Evolutionary conservation across 306 rosid genomes (phyloP).

Genomic region (Fragaria nilgerrensis): DNA sequence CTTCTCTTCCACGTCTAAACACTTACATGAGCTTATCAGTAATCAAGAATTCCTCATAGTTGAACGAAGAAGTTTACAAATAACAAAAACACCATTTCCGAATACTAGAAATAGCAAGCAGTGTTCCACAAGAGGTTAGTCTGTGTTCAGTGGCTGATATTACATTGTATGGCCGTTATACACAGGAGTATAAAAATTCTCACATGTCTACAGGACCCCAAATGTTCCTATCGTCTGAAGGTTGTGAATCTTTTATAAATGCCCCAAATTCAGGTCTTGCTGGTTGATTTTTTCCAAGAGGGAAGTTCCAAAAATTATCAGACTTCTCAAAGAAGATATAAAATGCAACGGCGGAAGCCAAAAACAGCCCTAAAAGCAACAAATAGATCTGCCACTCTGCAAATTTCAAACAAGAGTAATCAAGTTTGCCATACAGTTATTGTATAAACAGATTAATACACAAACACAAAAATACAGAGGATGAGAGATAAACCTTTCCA

Average conservation of each 20-base stretch:
- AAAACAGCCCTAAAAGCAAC: constrained; percentile 68
- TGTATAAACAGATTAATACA: neutral
- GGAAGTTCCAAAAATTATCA: constrained; percentile 89
- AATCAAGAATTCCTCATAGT: neutral
- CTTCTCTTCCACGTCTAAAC: too few relatives aligned
- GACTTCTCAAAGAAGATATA: constrained; percentile 86
- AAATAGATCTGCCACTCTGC: constrained; percentile 99
- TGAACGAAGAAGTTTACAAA: neutral
- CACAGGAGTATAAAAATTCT: constrained; percentile 20
- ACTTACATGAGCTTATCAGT: too few relatives aligned
- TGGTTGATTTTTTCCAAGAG: constrained; percentile 60
- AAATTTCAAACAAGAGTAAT: constrained; percentile 26
- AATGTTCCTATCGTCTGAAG: constrained; percentile 54
- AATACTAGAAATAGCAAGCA: neutral
- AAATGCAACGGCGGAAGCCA: constrained; percentile 68
- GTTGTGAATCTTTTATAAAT: constrained; percentile 42
- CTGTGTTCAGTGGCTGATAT: neutral
- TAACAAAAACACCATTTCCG: neutral
- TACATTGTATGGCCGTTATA: constrained; percentile 9
- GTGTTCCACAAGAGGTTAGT: constrained; percentile 1
- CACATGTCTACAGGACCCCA: constrained; percentile 76
- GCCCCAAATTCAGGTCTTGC: constrained; percentile 52
- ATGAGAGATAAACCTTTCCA: constrained; percentile 73
- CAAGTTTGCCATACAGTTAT: neutral
- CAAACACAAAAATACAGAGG: neutral